These are phyloP conservation scores for Acacia acuminata DNA, from an alignment of 306 rosid genomes.

Conservation along the genomic window DNA sequence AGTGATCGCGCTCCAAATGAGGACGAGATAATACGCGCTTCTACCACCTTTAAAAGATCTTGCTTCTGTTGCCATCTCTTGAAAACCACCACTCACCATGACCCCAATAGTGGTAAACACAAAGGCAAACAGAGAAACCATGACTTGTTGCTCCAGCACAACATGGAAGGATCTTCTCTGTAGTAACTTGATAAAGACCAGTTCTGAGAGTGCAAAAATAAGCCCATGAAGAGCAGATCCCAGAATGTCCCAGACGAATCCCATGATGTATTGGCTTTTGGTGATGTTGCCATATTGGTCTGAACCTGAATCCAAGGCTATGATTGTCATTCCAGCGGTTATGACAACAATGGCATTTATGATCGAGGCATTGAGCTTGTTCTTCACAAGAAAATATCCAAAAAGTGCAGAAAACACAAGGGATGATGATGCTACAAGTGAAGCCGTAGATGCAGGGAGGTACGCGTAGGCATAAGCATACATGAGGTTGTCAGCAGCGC, in stretches of 20 bases:
- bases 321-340: slow-evolving; percentile 73
- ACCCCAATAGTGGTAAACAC: slow-evolving; percentile 73
- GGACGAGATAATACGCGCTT: slow-evolving; percentile 61
- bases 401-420: slow-evolving; percentile 77
- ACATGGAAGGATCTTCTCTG: slow-evolving; percentile 80
- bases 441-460: slow-evolving; percentile 92
- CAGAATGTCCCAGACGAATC: slow-evolving; percentile 81
- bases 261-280: slow-evolving; percentile 63
- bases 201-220: slow-evolving; percentile 86
- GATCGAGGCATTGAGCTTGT: slow-evolving; percentile 67
- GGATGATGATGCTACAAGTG: slow-evolving; percentile 86
- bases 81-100: slow-evolving; percentile 56
- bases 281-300: slow-evolving; percentile 61
- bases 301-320: slow-evolving; percentile 84
- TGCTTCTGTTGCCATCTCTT: slow-evolving; percentile 66
- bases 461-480: slow-evolving; percentile 95
- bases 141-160: slow-evolving; percentile 88
- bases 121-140: slow-evolving; percentile 78
- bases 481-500: slow-evolving; percentile 94
- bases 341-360: slow-evolving; percentile 67
- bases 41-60: slow-evolving; percentile 64
- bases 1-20: slow-evolving; percentile 73
- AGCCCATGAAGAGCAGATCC: slow-evolving; percentile 97
- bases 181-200: slow-evolving; percentile 65
- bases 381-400: slow-evolving; percentile 78